phyloP scores from a whole-genome alignment of 305 asterid genomes.

The Fraxinus baroniana region DNA sequence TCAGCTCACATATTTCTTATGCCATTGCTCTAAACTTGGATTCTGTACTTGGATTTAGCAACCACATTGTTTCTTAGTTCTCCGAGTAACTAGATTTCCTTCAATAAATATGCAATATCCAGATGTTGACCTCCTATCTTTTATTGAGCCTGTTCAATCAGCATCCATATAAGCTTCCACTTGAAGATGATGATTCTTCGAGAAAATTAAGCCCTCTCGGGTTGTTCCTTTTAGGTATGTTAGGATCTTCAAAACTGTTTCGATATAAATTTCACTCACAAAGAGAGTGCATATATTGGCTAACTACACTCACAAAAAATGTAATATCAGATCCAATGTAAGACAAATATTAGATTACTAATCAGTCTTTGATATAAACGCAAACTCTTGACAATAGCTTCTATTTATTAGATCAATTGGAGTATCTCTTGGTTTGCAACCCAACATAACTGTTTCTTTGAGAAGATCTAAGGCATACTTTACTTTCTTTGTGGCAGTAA shows the following conservation, averaged over 20 bases:
- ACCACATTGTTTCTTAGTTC: neutral
- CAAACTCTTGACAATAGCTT: neutral
- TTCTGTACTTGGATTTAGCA: neutral
- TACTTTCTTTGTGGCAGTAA: neutral
- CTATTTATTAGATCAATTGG: neutral
- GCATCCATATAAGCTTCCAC: neutral
- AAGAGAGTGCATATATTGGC: neutral
- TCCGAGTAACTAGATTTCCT: neutral
- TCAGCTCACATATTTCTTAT: neutral
- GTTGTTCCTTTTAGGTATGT: neutral
- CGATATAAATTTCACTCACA: neutral
- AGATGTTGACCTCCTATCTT: neutral
- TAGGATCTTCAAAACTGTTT: neutral
- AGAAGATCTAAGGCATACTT: neutral
- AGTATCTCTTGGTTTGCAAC: neutral
- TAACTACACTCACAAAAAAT: neutral
- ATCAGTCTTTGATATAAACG: neutral
- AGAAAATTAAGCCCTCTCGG: neutral
- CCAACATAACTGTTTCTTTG: neutral
- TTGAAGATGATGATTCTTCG: neutral
- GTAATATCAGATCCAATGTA: neutral
- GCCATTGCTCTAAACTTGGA: neutral
- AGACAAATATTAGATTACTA: neutral
- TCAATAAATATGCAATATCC: neutral
- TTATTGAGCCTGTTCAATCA: neutral